Conservation (phyloP, 495 filamentous ascomycete species). For the Aspergillus nanangensis region DNA sequence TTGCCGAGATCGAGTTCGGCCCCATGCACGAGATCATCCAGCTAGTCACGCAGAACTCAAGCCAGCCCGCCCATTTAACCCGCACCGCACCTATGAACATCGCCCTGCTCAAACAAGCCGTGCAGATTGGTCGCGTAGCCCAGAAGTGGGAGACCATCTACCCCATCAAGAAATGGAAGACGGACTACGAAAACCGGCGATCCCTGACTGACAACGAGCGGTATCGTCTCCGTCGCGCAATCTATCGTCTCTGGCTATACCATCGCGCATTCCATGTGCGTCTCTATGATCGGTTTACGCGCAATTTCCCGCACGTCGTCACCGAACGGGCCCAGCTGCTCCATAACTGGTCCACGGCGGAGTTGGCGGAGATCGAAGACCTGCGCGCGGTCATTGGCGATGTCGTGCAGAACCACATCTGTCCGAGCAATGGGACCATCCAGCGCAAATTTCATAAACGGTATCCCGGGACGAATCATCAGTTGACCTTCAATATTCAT, state of each 20-base stretch:
- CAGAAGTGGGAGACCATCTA: conserved; percentile 64
- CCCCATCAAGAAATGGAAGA: conserved; percentile 62
- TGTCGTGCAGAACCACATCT: conserved; percentile 50
- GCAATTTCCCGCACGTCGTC: conserved; percentile 37
- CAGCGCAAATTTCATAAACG: conserved; percentile 54
- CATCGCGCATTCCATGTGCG: conserved; percentile 51
- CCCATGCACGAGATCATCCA: conserved; percentile 58
- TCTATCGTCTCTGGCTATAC: conserved; percentile 70
- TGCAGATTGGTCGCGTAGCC: conserved; percentile 54
- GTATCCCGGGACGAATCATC: conserved; percentile 43
- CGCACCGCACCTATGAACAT: conserved; percentile 45
- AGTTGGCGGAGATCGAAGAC: conserved; percentile 57
- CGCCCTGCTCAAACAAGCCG: conserved; percentile 52
- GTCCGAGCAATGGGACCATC: conserved; percentile 58
- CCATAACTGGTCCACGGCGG: conserved; percentile 50
- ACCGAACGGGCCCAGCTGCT: conserved; percentile 48
- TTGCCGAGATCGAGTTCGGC: conserved; percentile 54
- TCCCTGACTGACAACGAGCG: conserved; percentile 53
- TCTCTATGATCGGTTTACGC: conserved; percentile 41
- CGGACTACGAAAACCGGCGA: conserved; percentile 57
- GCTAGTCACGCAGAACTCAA: conserved; percentile 53
- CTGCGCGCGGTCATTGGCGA: conserved; percentile 44
- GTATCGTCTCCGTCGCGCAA: conserved; percentile 55
- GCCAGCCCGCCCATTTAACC: conserved; percentile 49
- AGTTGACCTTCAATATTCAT: conserved; percentile 51